Base-by-base conservation (phyloP, 2,329 filamentous ascomycete genomes). In the Sphaerostilbella broomeana region DNA sequence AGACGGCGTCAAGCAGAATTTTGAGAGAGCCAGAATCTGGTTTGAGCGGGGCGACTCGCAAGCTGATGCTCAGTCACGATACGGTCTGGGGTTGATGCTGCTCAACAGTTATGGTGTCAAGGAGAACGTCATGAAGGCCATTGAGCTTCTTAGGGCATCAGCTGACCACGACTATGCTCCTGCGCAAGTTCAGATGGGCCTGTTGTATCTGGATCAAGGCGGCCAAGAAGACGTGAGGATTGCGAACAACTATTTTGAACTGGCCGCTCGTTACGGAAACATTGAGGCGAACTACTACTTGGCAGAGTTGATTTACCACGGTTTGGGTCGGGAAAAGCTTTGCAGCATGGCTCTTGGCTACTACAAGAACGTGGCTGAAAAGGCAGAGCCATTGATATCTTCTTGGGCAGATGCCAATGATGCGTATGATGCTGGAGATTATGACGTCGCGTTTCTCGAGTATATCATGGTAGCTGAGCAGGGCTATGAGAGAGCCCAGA, bases 211-310 rank as follows among this genome's bases (percentile, higher is more conserved):
- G 6, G 88, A 95, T 51, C 87, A 94, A 58, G 88, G 87, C 13
- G 63, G 67, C 19, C 59, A 68, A 2, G 72, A 77, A 31, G 87
- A 94, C 51, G 66, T 92, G n/a, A 67, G 73, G 5, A 80, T 81
- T 1, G 89, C 89, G 3, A 84, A 80, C 44, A 80, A 83, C 49
- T 94, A 94, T 59, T 95, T 95, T 52, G 88, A 95, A 54, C 72
- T 90, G 33, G 89, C 89, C 5, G 83, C 83, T 27, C 72, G 86
- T 17, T 87, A 87, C 56, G 82, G 82, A 11, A 84, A 88, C 55
- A 84, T 95, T 46, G 88, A 95, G 61, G 85, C 88, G 0, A 86
- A 86, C 57, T 95, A 95, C 63, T 94, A 94, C 58, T 76, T 95
- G 4, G 89, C 86, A 2, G 89, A 95, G 62, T 79, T 95, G 68